These are phyloP conservation scores for Aspergillus haitiensis DNA, from an alignment of 495 filamentous ascomycete species.

Conservation along the genomic window DNA sequence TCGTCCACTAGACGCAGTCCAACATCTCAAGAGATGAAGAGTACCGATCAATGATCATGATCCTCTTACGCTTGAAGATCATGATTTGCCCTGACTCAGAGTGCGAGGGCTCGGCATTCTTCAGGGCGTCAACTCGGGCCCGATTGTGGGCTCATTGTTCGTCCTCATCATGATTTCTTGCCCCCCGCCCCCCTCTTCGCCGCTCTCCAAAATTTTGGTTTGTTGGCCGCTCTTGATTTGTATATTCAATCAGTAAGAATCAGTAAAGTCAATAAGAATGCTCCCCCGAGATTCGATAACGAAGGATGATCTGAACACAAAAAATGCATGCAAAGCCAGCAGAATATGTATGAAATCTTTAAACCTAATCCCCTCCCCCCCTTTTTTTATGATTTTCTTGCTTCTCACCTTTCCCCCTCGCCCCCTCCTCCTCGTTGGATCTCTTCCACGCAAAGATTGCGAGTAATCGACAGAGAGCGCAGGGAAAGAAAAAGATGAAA, in stretches of 20 bases:
- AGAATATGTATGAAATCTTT: conserved; percentile 8
- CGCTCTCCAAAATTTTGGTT: neutral
- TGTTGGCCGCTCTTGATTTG: conserved; percentile 20
- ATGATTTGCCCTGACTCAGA: conserved; percentile 9
- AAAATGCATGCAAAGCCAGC: conserved; percentile 15
- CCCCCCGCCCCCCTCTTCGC: too few species aligned
- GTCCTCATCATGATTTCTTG: neutral
- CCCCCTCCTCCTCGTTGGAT: neutral
- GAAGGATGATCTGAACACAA: conserved; percentile 14
- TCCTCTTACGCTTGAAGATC: neutral
- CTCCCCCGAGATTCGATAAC: neutral
- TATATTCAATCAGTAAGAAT: conserved; percentile 6
- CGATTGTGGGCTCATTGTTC: conserved; percentile 1
- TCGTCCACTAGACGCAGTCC: neutral
- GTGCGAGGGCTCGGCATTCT: neutral
- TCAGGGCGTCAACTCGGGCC: conserved; percentile 7
- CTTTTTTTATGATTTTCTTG: neutral
- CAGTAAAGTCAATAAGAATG: conserved; percentile 1
- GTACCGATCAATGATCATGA: neutral
- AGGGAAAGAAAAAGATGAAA: neutral
- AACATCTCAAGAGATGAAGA: neutral
- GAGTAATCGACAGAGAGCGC: conserved; percentile 5
- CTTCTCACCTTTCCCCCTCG: neutral
- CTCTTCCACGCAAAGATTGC: conserved; percentile 16
- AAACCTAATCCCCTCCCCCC: neutral